Conservation (phyloP, 106 monocot species). For the Phalaenopsis aphrodite region DNA sequence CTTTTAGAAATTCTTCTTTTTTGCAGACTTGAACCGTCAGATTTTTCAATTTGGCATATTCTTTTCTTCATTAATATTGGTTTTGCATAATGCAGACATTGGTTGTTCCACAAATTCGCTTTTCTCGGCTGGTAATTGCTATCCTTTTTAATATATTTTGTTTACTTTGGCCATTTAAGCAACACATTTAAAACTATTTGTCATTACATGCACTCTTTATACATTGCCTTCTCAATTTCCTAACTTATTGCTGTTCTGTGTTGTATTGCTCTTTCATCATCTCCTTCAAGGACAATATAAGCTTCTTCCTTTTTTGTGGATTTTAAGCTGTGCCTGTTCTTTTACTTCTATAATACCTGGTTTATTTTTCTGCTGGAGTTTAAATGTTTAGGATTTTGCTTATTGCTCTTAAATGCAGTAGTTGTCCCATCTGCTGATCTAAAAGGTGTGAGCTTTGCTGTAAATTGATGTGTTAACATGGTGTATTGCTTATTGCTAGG, state of each 20-base stretch:
- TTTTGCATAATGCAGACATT: constrained; percentile 47
- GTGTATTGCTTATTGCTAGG: neutral
- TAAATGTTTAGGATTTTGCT: neutral
- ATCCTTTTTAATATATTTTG: constrained; percentile 2
- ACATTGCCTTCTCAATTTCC: neutral
- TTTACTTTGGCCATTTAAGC: neutral
- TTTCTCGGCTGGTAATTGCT: constrained; percentile 55
- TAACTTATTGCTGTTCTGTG: neutral
- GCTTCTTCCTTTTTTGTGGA: neutral
- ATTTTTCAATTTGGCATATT: neutral
- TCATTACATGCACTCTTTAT: neutral
- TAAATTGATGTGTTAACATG: neutral
- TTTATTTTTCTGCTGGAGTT: neutral
- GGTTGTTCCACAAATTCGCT: constrained; percentile 70
- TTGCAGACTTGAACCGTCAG: neutral
- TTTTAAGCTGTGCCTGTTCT: neutral
- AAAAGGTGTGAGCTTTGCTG: neutral
- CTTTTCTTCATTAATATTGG: neutral
- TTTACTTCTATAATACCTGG: neutral
- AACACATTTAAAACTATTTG: neutral
- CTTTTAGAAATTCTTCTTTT: neutral
- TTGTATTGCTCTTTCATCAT: neutral
- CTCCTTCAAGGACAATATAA: neutral
- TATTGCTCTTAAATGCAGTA: neutral
- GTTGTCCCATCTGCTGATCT: neutral